Conservation (phyloP, 345 rosid genomes). For the Pelargonium nanum region DNA sequence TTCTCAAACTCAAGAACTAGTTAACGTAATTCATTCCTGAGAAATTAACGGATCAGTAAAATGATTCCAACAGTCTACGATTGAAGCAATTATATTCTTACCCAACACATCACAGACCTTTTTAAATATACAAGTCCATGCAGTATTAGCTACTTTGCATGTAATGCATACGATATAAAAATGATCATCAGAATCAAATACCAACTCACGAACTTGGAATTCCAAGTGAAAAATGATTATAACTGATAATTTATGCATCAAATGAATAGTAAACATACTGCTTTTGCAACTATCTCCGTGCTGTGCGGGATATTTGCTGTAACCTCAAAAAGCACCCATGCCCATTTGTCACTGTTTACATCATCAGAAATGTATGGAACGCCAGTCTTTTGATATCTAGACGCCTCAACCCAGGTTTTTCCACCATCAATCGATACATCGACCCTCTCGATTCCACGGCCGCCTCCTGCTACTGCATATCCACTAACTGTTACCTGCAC, state of each 20-base stretch:
- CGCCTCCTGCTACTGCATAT: slow-evolving; percentile 93
- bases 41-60: neutral
- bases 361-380: slow-evolving; percentile 50
- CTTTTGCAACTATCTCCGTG: slow-evolving; percentile 76
- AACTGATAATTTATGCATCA: neutral
- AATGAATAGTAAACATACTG: slow-evolving; percentile 33
- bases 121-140: too few species aligned
- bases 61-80: neutral
- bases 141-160: too few species aligned
- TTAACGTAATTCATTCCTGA: too few species aligned
- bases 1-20: too few species aligned
- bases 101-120: neutral
- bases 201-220: neutral
- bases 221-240: neutral
- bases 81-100: too few species aligned
- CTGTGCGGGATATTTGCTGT: slow-evolving; percentile 38
- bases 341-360: slow-evolving; percentile 72
- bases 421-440: slow-evolving; percentile 91
- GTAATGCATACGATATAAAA: neutral
- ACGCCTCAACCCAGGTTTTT: slow-evolving; percentile 81
- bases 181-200: too few species aligned
- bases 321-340: slow-evolving; percentile 88
- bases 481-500: slow-evolving; percentile 66
- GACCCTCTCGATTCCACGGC: slow-evolving; percentile 93
- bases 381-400: slow-evolving; percentile 59